These are phyloP conservation scores for Takashimella koratensis DNA, from an alignment of 1,284 basidiomycete species.

Conservation along the genomic window DNA sequence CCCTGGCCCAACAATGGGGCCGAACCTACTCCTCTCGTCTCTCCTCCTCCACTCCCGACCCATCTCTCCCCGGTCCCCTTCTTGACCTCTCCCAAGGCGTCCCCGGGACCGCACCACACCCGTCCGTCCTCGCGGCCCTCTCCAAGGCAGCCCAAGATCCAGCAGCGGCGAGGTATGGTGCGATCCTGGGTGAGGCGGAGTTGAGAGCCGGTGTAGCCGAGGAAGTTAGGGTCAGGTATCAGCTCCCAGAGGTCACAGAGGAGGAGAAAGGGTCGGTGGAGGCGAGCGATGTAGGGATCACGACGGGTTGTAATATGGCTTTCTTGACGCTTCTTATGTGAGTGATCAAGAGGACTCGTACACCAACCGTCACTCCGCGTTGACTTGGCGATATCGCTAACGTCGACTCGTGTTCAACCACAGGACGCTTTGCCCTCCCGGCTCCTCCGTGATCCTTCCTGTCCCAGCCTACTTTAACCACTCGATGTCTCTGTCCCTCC, in stretches of 20 bases:
- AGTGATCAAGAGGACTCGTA: not conserved
- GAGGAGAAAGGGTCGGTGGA: slow-evolving; percentile 4
- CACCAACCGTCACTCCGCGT: too few species aligned
- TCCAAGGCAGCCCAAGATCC: slow-evolving; percentile 53
- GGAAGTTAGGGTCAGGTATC: slow-evolving; percentile 67
- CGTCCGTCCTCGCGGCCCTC: slow-evolving; percentile 56
- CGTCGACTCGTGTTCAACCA: too few species aligned
- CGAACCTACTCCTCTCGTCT: slow-evolving; percentile 58
- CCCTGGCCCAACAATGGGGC: slow-evolving; percentile 66
- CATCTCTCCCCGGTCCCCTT: slow-evolving; percentile 49
- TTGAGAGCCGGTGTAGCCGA: slow-evolving; percentile 60
- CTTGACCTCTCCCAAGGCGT: slow-evolving; percentile 72
- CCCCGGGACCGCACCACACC: slow-evolving; percentile 64
- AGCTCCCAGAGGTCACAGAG: slow-evolving; percentile 19
- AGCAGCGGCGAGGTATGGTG: slow-evolving; percentile 59
- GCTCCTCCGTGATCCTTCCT: slow-evolving; percentile 68
- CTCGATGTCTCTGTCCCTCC: slow-evolving; percentile 69
- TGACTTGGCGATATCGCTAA: too few species aligned
- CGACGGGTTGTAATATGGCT: slow-evolving; percentile 51
- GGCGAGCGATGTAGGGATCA: slow-evolving; percentile 25
- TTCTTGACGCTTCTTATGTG: slow-evolving; percentile 36
- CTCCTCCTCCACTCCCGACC: slow-evolving; percentile 66
- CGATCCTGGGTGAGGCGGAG: slow-evolving; percentile 61
- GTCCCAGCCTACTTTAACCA: slow-evolving; percentile 81
- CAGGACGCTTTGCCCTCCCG: slow-evolving; percentile 61